Evolutionary conservation across 768 basidiomycete species (phyloP).

Genomic region (Cytidiella melzeri): DNA sequence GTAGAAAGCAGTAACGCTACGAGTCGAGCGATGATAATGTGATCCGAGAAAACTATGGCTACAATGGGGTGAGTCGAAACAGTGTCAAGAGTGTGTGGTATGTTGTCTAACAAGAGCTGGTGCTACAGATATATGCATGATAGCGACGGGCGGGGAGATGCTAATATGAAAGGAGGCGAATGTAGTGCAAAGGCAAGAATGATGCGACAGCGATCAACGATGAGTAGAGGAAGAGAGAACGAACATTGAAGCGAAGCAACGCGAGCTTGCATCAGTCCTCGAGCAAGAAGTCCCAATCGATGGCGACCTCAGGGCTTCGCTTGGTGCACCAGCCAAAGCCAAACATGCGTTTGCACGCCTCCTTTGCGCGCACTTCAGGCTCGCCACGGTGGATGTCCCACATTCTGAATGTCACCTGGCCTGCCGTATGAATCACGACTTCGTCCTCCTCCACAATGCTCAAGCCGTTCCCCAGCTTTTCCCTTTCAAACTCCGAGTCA

Average conservation of each 20-base stretch:
- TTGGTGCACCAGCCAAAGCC: constrained; percentile 39
- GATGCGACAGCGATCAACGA: constrained; percentile 1
- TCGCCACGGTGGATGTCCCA: constrained; percentile 67
- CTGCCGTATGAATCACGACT: constrained; percentile 55
- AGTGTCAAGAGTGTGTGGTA: neutral
- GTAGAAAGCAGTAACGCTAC: neutral
- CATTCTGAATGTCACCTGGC: constrained; percentile 65
- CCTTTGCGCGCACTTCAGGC: constrained; percentile 58
- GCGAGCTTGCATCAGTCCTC: constrained; percentile 43
- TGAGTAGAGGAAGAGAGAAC: neutral
- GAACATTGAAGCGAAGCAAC: neutral
- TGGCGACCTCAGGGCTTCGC: constrained; percentile 44
- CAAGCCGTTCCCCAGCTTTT: constrained; percentile 12
- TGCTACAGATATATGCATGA: constrained; percentile 4
- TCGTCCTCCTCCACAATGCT: constrained; percentile 43
- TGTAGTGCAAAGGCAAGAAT: no score
- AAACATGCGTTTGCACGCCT: constrained; percentile 56
- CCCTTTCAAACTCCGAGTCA: constrained; percentile 5
- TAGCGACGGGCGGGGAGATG: neutral
- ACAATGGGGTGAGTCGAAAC: neutral
- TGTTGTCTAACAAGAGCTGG: neutral
- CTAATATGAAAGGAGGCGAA: neutral
- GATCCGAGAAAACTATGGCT: neutral
- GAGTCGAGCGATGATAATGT: neutral
- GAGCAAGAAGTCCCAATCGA: constrained; percentile 78